These are phyloP conservation scores for Stagonosporopsis rhizophila DNA, from an alignment of 2,329 filamentous ascomycete species.

Conservation along the genomic window DNA sequence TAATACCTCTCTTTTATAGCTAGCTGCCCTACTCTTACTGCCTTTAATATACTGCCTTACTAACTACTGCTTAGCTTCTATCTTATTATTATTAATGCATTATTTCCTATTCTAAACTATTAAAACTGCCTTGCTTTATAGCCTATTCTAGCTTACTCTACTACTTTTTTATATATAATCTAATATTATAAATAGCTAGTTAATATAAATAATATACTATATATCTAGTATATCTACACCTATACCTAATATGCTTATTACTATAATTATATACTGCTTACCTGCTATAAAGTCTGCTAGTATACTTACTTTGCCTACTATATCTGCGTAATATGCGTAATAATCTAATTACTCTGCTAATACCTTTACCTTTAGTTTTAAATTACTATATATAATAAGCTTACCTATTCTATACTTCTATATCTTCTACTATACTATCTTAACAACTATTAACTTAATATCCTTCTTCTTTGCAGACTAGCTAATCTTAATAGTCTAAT, in stretches of 20 bases:
- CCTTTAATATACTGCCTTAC: constrained; percentile 5
- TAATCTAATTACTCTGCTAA: constrained; percentile 18
- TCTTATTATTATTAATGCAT: constrained; percentile 5
- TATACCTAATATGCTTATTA: too few species aligned
- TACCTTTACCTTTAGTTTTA: constrained; percentile 6
- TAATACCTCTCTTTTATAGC: constrained; percentile 13
- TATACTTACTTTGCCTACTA: constrained; percentile 16
- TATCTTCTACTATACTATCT: constrained; percentile 8
- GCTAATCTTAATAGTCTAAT: constrained; percentile 1
- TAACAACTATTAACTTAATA: constrained; percentile 5
- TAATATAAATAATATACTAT: too few species aligned
- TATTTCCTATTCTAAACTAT: neutral
- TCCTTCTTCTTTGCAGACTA: constrained; percentile 6
- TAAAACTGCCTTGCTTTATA: neutral
- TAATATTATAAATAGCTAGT: too few species aligned
- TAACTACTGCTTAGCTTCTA: constrained; percentile 5
- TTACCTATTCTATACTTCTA: constrained; percentile 6
- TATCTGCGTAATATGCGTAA: constrained; percentile 12
- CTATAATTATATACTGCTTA: too few species aligned
- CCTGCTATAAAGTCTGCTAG: constrained; percentile 12
- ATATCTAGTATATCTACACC: too few species aligned
- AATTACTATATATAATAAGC: constrained; percentile 16
- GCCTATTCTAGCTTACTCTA: neutral
- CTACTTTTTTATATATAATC: constrained; percentile 1
- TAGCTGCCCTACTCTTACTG: neutral